These are phyloP conservation scores for Brassica rapa DNA, from an alignment of 345 rosid genomes.

Conservation along the genomic window DNA sequence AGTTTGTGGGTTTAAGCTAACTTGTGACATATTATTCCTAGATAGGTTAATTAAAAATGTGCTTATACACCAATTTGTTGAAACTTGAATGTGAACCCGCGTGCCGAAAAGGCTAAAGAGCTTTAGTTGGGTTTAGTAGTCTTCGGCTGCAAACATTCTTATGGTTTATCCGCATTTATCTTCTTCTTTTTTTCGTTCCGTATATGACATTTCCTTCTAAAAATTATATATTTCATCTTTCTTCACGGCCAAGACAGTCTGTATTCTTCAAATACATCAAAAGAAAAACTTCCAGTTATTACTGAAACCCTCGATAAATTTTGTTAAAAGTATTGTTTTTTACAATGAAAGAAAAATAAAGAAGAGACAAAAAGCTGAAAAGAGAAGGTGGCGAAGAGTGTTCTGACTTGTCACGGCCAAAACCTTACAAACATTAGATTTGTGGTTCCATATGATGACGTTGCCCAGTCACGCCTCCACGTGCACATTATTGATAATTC, in stretches of 20 bases:
- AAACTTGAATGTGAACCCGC: constrained; percentile 40
- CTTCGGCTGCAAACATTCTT: constrained; percentile 40
- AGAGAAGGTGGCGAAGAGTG: constrained; percentile 34
- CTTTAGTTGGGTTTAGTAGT: constrained; percentile 33
- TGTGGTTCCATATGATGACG: constrained; percentile 40
- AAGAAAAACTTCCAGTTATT: background rate
- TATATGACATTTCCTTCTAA: constrained; percentile 10
- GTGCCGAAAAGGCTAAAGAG: constrained; percentile 36
- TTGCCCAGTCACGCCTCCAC: constrained; percentile 42
- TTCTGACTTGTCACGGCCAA: constrained; percentile 33
- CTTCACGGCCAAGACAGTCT: constrained; percentile 12
- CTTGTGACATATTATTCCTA: background rate
- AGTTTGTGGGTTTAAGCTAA: background rate
- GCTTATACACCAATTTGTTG: constrained; percentile 2
- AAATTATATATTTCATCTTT: background rate
- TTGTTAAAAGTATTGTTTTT: background rate
- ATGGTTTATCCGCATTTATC: constrained; percentile 25
- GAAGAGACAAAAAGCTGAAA: constrained; percentile 42
- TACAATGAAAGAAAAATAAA: background rate
- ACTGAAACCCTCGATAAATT: background rate
- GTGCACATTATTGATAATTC: constrained; percentile 34
- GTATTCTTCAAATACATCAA: background rate
- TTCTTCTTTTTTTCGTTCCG: background rate
- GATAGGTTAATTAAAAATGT: background rate
- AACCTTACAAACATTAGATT: constrained; percentile 28